Evolutionary conservation across 768 basidiomycete species (phyloP).

Genomic region (Butyriboletus loyo): DNA sequence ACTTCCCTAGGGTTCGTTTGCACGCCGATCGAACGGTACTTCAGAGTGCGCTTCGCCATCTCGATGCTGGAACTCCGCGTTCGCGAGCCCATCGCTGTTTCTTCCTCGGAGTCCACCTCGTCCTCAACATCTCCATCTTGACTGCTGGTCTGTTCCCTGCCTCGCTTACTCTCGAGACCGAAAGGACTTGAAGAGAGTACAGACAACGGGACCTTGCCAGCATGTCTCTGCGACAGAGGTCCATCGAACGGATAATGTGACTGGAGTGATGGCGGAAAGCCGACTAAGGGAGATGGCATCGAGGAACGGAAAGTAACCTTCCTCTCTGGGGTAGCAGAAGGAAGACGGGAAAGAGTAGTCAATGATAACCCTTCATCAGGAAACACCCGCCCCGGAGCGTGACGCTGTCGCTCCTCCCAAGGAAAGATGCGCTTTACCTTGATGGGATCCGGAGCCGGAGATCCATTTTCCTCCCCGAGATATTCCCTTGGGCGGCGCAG

Average conservation of each 20-base stretch:
- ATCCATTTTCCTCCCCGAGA: conserved; percentile 41
- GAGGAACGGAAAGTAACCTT: conserved; percentile 19
- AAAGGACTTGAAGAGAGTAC: conserved; percentile 37
- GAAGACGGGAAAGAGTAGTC: conserved; percentile 30
- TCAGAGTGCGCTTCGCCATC: conserved; percentile 23
- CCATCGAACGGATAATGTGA: conserved; percentile 86
- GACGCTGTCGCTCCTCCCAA: conserved; percentile 84
- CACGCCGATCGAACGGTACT: conserved; percentile 65
- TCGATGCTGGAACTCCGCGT: conserved; percentile 33
- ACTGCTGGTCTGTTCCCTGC: conserved; percentile 63
- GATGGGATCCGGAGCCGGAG: conserved; percentile 61
- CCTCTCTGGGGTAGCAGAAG: conserved; percentile 30
- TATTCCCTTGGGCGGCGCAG: conserved; percentile 75
- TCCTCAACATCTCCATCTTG: conserved; percentile 83
- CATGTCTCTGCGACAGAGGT: conserved; percentile 77
- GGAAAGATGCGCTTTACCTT: conserved; percentile 85
- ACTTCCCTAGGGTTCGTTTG: conserved; percentile 63
- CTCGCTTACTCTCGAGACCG: conserved; percentile 22
- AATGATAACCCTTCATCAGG: conserved; percentile 60
- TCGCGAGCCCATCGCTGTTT: conserved; percentile 32
- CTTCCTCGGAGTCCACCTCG: conserved; percentile 58
- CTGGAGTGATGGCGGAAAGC: conserved; percentile 55
- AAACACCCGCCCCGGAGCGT: conserved; percentile 67
- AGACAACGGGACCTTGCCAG: conserved; percentile 55
- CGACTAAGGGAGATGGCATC: conserved; percentile 35